Evolutionary conservation across 768 basidiomycete species (phyloP).

Genomic region (Suillus subluteus): DNA sequence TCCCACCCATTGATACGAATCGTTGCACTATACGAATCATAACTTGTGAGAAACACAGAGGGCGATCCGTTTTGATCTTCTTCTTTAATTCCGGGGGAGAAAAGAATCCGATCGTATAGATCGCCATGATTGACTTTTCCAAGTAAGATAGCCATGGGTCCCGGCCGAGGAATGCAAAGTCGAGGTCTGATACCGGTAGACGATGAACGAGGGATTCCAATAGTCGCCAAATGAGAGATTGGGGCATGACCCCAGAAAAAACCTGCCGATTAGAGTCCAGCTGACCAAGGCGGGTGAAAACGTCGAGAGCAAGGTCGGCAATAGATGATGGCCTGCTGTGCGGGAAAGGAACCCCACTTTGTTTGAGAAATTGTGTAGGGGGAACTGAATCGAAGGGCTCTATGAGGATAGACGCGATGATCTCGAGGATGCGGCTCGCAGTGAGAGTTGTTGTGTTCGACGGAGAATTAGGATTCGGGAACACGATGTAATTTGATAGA

Average conservation of each 20-base stretch:
- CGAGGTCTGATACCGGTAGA: slow-evolving; percentile 77
- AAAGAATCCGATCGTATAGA: slow-evolving; percentile 87
- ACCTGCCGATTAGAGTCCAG: slow-evolving; percentile 79
- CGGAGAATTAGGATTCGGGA: slow-evolving; percentile 44
- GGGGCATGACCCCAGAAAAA: slow-evolving; percentile 63
- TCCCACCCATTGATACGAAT: slow-evolving; percentile 51
- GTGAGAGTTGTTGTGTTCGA: slow-evolving; percentile 49
- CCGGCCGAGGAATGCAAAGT: slow-evolving; percentile 67
- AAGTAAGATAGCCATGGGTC: slow-evolving; percentile 78
- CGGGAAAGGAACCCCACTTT: slow-evolving; percentile 47
- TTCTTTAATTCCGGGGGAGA: slow-evolving; percentile 76
- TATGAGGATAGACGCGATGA: slow-evolving; percentile 75
- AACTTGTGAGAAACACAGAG: slow-evolving; percentile 68
- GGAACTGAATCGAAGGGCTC: slow-evolving; percentile 69
- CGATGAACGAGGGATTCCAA: slow-evolving; percentile 78
- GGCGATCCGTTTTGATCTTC: slow-evolving; percentile 64
- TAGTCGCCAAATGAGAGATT: slow-evolving; percentile 58
- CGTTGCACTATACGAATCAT: slow-evolving; percentile 74
- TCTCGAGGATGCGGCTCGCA: slow-evolving; percentile 61
- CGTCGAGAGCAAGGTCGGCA: slow-evolving; percentile 80
- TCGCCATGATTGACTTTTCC: slow-evolving; percentile 77
- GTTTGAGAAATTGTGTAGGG: slow-evolving; percentile 61
- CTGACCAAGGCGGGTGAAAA: slow-evolving; percentile 78
- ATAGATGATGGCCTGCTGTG: slow-evolving; percentile 58
- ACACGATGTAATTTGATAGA: slow-evolving; percentile 54